Base-by-base conservation (phyloP, 495 filamentous ascomycete species). In the Aspergillus saccharolyticus region DNA sequence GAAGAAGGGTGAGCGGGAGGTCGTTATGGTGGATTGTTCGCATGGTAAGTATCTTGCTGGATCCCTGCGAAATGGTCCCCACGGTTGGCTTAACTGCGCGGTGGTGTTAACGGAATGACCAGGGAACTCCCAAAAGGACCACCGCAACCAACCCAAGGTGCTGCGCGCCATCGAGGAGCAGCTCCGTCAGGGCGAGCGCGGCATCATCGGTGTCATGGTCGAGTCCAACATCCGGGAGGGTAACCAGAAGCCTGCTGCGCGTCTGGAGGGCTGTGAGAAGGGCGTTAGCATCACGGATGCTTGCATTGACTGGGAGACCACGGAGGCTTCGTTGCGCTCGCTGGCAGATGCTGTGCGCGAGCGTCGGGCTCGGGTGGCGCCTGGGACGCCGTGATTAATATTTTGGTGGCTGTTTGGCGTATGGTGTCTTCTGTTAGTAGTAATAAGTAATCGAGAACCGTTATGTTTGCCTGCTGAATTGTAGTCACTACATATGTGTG, bases 1-100 rank as follows among this genome's bases (percentile, higher is more conserved):
- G 62, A 89, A 89, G 78, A 94, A 94, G 75, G 80, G 79, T 16
- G 84, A 91, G 66, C 84, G 83, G 69, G 71, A 89, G 70, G 81
- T 89, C 48, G 85, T 96, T 71, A 95, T 96, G 90, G 84, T 96
- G 48, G 90, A 96, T 69, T 96, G 90, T 76, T 91, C 88, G 24
- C 90, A 96, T 67, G 89, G 77, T 57, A 52, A 12, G 54, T 33
- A 4, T 47, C 19, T 47, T 8, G 18, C 3, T 19, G 44, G 5
- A 22, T 20, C 18, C 9, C 44, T 44, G 42, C 3, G 42, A 19
- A n/a, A n/a, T n/a, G n/a, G n/a, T n/a, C n/a, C n/a, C n/a, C n/a
- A n/a, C n/a, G n/a, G n/a, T n/a, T n/a, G n/a, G n/a, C n/a, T n/a
- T n/a, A n/a, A n/a, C n/a, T n/a, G n/a, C n/a, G n/a, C n/a, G n/a